Evolutionary conservation across 2,329 filamentous ascomycete species (phyloP).

Genomic region (Chalara sp.): DNA sequence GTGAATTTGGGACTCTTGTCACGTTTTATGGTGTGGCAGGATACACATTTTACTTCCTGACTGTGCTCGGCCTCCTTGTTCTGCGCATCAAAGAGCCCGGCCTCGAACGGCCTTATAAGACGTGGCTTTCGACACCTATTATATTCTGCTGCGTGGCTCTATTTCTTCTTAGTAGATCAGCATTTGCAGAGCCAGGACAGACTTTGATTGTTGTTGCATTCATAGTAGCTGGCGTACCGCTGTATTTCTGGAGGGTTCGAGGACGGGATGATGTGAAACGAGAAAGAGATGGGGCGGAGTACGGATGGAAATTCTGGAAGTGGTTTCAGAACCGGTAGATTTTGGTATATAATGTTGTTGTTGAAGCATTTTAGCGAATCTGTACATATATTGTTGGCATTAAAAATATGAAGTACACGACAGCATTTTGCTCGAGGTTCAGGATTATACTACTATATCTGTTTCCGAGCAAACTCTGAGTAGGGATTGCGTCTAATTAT

Average conservation of each 20-base stretch:
- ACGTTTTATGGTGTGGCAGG: conserved; percentile 98
- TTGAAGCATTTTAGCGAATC: too few relatives aligned
- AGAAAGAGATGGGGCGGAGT: conserved; percentile 30
- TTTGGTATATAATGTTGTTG: too few relatives aligned
- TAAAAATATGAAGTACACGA: too few relatives aligned
- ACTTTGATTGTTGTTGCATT: conserved; percentile 83
- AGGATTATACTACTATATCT: too few relatives aligned
- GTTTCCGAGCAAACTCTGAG: too few relatives aligned
- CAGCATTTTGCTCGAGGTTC: too few relatives aligned
- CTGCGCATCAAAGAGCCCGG: conserved; percentile 80
- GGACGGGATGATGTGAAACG: conserved; percentile 48
- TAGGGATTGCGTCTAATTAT: too few relatives aligned
- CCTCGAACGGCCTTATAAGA: conserved; percentile 85
- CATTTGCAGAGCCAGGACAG: conserved; percentile 87
- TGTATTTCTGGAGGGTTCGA: conserved; percentile 83
- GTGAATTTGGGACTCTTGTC: conserved; percentile 84
- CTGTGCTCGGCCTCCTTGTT: conserved; percentile 87
- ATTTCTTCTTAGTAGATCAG: conserved; percentile 80
- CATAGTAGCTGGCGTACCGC: conserved; percentile 72
- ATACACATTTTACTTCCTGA: conserved; percentile 96
- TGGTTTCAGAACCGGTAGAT: conserved; percentile 5
- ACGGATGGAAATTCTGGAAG: conserved; percentile 57
- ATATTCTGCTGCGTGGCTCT: conserved; percentile 97
- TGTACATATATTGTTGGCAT: too few relatives aligned
- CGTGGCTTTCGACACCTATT: conserved; percentile 95